These are phyloP conservation scores for Nakazawaea sp. DNA, from an alignment of 805 yeast species.

Conservation along the genomic window DNA sequence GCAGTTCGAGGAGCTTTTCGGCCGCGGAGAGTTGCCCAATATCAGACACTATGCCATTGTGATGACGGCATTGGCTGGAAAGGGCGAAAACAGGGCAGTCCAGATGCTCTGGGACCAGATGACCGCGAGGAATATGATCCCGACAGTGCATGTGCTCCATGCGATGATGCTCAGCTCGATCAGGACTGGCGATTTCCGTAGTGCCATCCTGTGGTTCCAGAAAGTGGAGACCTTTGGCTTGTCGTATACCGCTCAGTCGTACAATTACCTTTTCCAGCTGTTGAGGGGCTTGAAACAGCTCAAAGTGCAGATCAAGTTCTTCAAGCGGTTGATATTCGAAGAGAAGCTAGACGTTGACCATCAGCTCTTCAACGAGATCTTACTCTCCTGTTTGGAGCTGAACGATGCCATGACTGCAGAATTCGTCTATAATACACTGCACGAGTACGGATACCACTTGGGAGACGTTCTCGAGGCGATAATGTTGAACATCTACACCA, in stretches of 20 bases:
- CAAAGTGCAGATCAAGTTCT: conserved; percentile 24
- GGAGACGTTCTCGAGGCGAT: neutral
- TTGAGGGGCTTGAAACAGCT: conserved; percentile 30
- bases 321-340: conserved; percentile 11
- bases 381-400: conserved; percentile 7
- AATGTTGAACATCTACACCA: conserved; percentile 8
- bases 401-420: conserved; percentile 4
- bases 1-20: conserved; percentile 51
- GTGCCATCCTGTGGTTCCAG: conserved; percentile 29
- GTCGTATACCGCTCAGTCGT: conserved; percentile 21
- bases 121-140: conserved; percentile 36
- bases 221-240: conserved; percentile 25
- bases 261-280: conserved; percentile 26
- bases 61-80: conserved; percentile 49
- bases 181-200: conserved; percentile 26
- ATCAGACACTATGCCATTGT: conserved; percentile 43
- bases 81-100: conserved; percentile 41
- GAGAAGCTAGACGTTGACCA: conserved; percentile 2
- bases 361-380: conserved; percentile 8
- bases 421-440: conserved; percentile 1
- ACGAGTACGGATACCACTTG: neutral
- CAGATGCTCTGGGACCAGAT: conserved; percentile 44
- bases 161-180: conserved; percentile 39
- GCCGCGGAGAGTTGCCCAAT: conserved; percentile 46
- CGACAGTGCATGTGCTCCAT: conserved; percentile 34